Base-by-base conservation (phyloP, 2,329 filamentous ascomycete genomes). In the Diplodia intermedia region DNA sequence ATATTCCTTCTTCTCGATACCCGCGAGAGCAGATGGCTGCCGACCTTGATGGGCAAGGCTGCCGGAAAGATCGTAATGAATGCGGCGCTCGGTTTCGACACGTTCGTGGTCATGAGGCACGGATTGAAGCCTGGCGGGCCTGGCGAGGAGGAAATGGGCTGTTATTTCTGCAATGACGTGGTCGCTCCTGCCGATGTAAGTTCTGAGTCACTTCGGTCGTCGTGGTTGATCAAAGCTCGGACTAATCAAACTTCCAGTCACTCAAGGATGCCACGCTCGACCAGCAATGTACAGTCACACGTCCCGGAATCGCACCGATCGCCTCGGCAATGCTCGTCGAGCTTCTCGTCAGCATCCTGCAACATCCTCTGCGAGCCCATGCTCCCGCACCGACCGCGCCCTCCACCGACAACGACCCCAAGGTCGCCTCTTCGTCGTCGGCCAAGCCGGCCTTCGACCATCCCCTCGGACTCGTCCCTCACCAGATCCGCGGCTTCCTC, bases 141-240 rank as follows among this genome's bases (percentile, higher is more conserved):
- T n/a, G 84, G 81, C n/a, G 83, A 88, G 66, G 83, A 88, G 63
- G 88, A 92, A 31, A 84, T 98, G 31, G 95, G 95, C 11, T 99
- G 95, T 80, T 99, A 99, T 78, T 99, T 98, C 80, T 99, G 95
- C 81, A 98, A 97, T 75, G 95, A 99, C 77, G 94, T 99, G 31
- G 94, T 98, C 61, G 92, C 94, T 7, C 95, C 95, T 26, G 90
- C 90, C 70, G 93, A 98, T 82, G 94, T 97, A 82, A 88, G 90
- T 86, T 52, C 54, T 65, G 31, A 60, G 23, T 52, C 31, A 57
- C 38, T 43, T 49, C 54, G 33, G 38, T 26, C 57, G 33, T 36
- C 15, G 49, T 15, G 52, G 18, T 55, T 47, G 50, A 55, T 55
- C 50, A 47, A 50, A 66, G 65, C 65, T 50, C 31, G 14, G 36